Evolutionary conservation across 306 rosid species (phyloP).

Genomic region (Lathyrus oleraceus): DNA sequence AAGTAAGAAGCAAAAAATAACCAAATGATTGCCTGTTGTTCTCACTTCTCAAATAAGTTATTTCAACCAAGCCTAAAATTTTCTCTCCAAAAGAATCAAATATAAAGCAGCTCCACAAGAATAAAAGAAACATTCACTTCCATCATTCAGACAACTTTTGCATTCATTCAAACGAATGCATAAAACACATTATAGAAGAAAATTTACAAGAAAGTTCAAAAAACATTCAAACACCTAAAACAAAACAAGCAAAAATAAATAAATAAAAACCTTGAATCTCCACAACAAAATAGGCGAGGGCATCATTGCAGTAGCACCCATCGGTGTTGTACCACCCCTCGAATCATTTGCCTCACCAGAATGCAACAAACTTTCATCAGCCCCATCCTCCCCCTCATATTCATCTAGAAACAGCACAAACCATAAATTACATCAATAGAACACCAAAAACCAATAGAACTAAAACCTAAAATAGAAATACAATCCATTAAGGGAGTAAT

Average conservation of each 20-base stretch:
- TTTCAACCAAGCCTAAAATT: background rate
- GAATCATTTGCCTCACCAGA: constrained; percentile 49
- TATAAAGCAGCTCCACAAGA: constrained; percentile 5
- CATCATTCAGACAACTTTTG: constrained; percentile 22
- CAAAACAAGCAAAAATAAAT: background rate
- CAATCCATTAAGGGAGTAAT: background rate
- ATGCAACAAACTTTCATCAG: constrained; percentile 61
- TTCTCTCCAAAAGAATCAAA: constrained; percentile 21
- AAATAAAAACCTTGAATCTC: constrained; percentile 78
- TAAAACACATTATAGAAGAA: background rate
- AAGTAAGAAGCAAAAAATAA: background rate
- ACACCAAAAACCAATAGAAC: constrained; percentile 11
- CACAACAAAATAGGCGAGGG: constrained; percentile 85
- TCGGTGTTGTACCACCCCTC: constrained; percentile 49
- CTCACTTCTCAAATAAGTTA: background rate
- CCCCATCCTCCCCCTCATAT: constrained; percentile 69
- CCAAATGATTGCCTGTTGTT: background rate
- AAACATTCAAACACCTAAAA: constrained; percentile 1
- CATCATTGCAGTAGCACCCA: constrained; percentile 53
- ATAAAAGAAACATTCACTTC: constrained; percentile 4
- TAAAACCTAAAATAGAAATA: constrained; percentile 11
- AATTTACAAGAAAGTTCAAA: constrained; percentile 3
- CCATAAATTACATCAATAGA: constrained; percentile 21
- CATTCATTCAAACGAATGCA: constrained; percentile 15
- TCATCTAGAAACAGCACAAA: constrained; percentile 46